These are phyloP conservation scores for Emmonsiellopsis sp. DNA, from an alignment of 2,329 filamentous ascomycete genomes.

Conservation along the genomic window DNA sequence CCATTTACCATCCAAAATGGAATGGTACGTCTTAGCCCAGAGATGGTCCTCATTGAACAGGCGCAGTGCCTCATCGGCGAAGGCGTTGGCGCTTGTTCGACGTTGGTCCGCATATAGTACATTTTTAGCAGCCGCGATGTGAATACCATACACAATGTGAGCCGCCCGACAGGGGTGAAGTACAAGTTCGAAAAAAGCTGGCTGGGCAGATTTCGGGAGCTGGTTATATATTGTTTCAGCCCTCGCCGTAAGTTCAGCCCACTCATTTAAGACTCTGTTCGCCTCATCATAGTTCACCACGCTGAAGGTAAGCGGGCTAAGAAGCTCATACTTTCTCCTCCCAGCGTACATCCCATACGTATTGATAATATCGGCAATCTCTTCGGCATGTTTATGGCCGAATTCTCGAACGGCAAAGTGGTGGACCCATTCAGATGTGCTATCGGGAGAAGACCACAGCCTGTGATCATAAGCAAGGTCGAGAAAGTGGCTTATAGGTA, in stretches of 20 bases:
- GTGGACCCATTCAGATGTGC: slow-evolving; percentile 47
- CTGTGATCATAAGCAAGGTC: slow-evolving; percentile 59
- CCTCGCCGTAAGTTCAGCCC: slow-evolving; percentile 43
- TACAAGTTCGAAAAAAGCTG: slow-evolving; percentile 56
- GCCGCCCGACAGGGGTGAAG: slow-evolving; percentile 53
- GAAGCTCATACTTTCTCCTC: slow-evolving; percentile 53
- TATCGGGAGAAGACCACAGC: slow-evolving; percentile 45
- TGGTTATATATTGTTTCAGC: slow-evolving; percentile 50
- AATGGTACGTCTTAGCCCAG: slow-evolving; percentile 50
- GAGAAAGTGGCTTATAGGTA: slow-evolving; percentile 59
- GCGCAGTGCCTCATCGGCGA: slow-evolving; percentile 45
- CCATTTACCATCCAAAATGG: slow-evolving; percentile 54
- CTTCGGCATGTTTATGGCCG: slow-evolving; percentile 37
- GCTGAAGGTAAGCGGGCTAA: slow-evolving; percentile 51
- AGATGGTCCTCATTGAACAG: slow-evolving; percentile 50
- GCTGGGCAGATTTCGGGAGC: slow-evolving; percentile 41
- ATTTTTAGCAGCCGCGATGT: slow-evolving; percentile 45
- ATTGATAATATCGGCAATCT: slow-evolving; percentile 45
- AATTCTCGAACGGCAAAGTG: slow-evolving; percentile 53
- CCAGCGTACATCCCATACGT: slow-evolving; percentile 50
- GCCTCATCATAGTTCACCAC: slow-evolving; percentile 58
- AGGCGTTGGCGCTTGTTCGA: slow-evolving; percentile 47
- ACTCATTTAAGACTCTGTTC: slow-evolving; percentile 48
- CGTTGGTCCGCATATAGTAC: slow-evolving; percentile 48
- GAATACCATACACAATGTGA: slow-evolving; percentile 47